Evolutionary conservation across 495 filamentous ascomycete genomes (phyloP).

Genomic region (Neurospora sp.): DNA sequence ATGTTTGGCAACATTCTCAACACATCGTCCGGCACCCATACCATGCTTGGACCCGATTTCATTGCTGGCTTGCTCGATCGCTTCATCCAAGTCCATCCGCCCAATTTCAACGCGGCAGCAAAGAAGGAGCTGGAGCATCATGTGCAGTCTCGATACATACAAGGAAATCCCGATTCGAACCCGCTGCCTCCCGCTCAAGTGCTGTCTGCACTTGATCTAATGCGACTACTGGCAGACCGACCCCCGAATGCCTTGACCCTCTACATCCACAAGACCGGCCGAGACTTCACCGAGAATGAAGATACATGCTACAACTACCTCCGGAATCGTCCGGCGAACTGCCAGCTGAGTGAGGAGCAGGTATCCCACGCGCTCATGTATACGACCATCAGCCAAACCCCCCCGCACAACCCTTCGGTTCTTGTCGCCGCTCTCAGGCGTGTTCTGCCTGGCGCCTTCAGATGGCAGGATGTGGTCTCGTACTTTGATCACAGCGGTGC

Average conservation of each 20-base stretch:
- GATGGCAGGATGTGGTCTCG: constrained; percentile 73
- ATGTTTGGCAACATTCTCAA: constrained; percentile 66
- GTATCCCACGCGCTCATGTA: constrained; percentile 74
- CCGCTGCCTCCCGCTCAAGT: constrained; percentile 57
- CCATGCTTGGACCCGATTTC: constrained; percentile 52
- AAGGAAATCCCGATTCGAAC: constrained; percentile 39
- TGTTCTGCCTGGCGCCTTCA: constrained; percentile 45
- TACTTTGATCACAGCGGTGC: constrained; percentile 75
- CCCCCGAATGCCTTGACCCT: constrained; percentile 57
- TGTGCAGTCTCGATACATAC: constrained; percentile 53
- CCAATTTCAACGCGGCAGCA: constrained; percentile 66
- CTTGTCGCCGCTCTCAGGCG: constrained; percentile 51
- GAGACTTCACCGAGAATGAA: constrained; percentile 43
- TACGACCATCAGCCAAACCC: constrained; percentile 57
- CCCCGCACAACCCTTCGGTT: constrained; percentile 60
- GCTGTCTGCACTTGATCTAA: constrained; percentile 61
- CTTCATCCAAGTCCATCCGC: constrained; percentile 71
- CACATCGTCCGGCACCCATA: constrained; percentile 46
- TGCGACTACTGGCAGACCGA: constrained; percentile 53
- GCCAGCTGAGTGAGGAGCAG: constrained; percentile 69
- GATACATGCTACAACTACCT: constrained; percentile 42
- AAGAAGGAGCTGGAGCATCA: constrained; percentile 58
- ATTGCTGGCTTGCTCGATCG: constrained; percentile 70
- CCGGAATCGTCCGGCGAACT: constrained; percentile 53
- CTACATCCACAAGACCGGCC: constrained; percentile 67